Conservation (phyloP, 352 stramenopile species). For the Elongisporangium prolatum region DNA sequence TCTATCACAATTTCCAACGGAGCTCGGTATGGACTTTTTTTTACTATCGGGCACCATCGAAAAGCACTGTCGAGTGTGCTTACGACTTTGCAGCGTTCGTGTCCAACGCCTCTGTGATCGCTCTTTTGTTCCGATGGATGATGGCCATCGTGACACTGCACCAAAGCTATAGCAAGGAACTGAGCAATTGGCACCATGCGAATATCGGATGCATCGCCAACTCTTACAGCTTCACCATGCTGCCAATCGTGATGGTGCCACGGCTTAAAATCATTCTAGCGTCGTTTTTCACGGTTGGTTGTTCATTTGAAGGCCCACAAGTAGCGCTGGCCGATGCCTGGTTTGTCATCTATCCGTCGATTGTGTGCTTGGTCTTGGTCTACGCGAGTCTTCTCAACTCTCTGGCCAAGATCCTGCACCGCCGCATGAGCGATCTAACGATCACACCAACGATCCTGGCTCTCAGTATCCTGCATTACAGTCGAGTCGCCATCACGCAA, state of each 20-base stretch:
- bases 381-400: constrained; percentile 22
- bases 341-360: constrained; percentile 28
- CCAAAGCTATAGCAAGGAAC: not conserved
- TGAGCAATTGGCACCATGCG: constrained; percentile 4
- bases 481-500: not conserved
- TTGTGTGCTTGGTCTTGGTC: constrained; percentile 21
- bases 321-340: constrained; percentile 15
- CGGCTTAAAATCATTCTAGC: constrained; percentile 14
- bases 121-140: constrained; percentile 4
- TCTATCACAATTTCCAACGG: constrained; percentile 7
- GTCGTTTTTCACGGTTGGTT: constrained; percentile 20
- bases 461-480: constrained; percentile 12
- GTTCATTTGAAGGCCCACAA: constrained; percentile 19
- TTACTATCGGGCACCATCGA: not conserved
- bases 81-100: constrained; percentile 7
- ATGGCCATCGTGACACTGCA: constrained; percentile 1
- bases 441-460: constrained; percentile 21
- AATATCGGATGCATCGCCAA: constrained; percentile 10
- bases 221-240: constrained; percentile 10
- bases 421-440: constrained; percentile 18
- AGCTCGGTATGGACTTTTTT: constrained; percentile 7
- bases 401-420: constrained; percentile 3
- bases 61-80: not conserved
- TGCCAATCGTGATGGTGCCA: constrained; percentile 16
- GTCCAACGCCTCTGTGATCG: constrained; percentile 3